These are phyloP conservation scores for Colletotrichum plurivorum DNA, from an alignment of 2,329 filamentous ascomycete species.

Conservation along the genomic window DNA sequence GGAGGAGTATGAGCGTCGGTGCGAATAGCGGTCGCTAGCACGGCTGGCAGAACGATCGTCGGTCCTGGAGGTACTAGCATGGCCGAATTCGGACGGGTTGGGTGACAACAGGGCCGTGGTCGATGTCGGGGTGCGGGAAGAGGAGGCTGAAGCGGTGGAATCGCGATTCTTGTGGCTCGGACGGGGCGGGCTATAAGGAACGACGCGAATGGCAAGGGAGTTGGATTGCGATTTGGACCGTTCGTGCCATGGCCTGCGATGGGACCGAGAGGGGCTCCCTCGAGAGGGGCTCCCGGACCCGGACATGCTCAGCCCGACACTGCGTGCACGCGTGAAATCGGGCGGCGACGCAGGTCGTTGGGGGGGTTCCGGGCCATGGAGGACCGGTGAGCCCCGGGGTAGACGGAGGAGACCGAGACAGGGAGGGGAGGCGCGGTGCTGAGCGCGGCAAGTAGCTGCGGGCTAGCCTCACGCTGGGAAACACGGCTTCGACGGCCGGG, in stretches of 20 bases:
- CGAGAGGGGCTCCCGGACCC: conserved; percentile 42
- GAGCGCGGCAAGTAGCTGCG: conserved; percentile 5
- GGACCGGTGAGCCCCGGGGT: conserved; percentile 6
- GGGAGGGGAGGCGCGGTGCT: conserved; percentile 4
- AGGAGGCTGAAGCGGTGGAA: conserved; percentile 40
- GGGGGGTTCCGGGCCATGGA: conserved; percentile 30
- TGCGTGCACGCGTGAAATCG: background rate
- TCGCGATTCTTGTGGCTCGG: conserved; percentile 43
- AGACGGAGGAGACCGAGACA: background rate
- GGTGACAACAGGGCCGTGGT: conserved; percentile 31
- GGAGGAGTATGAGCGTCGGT: conserved; percentile 45
- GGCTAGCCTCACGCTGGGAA: conserved; percentile 14
- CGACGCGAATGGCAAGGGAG: conserved; percentile 60
- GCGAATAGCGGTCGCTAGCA: conserved; percentile 29
- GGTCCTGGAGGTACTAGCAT: conserved; percentile 15
- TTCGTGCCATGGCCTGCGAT: conserved; percentile 54
- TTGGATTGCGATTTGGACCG: conserved; percentile 59
- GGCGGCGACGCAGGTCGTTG: background rate
- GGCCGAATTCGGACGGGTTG: conserved; percentile 27
- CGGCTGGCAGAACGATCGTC: conserved; percentile 28
- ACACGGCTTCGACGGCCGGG: conserved; percentile 7
- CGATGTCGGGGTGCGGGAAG: conserved; percentile 32
- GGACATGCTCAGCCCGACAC: conserved; percentile 45
- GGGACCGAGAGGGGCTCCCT: conserved; percentile 44
- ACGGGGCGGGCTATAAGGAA: conserved; percentile 64